phyloP scores from a whole-genome alignment of 2,329 filamentous ascomycete species.

The Teratosphaeria zuluensis region DNA sequence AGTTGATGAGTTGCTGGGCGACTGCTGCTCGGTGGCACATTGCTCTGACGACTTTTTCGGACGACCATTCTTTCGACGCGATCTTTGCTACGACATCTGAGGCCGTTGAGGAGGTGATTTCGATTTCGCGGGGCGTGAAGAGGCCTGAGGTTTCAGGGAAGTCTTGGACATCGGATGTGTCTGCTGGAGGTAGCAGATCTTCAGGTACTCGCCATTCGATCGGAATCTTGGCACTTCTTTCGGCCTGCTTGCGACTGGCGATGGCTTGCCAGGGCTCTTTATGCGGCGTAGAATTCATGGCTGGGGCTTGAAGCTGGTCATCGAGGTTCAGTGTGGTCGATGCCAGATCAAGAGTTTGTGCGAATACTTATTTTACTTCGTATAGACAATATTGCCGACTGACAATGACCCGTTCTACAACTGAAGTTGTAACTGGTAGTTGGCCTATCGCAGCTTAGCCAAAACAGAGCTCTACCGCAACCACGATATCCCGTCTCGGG shows the following conservation, averaged over 20 bases:
- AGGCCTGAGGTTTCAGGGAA: not conserved
- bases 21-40: not conserved
- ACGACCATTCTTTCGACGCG: not conserved
- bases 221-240: not conserved
- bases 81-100: not conserved
- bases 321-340: not conserved
- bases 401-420: not conserved
- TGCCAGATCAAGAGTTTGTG: not conserved
- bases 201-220: not conserved
- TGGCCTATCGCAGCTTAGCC: not conserved
- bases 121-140: not conserved
- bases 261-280: not conserved
- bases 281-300: not conserved
- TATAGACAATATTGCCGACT: not conserved
- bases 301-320: not conserved
- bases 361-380: not conserved
- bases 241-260: not conserved
- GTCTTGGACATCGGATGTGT: not conserved
- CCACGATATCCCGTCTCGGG: too few species aligned
- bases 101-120: not conserved
- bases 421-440: not conserved
- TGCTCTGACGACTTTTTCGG: not conserved
- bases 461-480: too few species aligned
- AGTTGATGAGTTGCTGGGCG: constrained; percentile 1
- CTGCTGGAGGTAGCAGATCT: not conserved